Base-by-base conservation (phyloP, 2,329 filamentous ascomycete genomes). In the Pyricularia grisea region DNA sequence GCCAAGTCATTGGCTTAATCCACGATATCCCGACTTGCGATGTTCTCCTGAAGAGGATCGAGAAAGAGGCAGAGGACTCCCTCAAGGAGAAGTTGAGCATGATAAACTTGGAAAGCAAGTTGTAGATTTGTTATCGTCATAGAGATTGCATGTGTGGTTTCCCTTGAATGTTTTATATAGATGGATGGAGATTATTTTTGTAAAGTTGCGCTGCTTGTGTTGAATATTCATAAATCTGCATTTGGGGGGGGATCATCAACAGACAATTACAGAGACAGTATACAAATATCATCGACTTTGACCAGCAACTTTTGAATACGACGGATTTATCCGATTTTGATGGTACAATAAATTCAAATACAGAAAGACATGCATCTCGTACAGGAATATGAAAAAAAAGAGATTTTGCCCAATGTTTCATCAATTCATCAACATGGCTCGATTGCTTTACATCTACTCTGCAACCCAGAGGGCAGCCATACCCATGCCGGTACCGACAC, bases 391-490 rank as follows among this genome's bases (percentile, higher is more conserved):
- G 27, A 11, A 25, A 30, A 30, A 42, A 23, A 25, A 12, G 55
- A n/a, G n/a, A n/a, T n/a, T 20, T 50, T 25, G 25, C n/a, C 27
- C 27, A 30, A 20, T 20, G 30, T 65, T 66, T 50, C 42, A 28
- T 27, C 65, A 66, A 66, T 20, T 17, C 25, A 42, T 25, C 65
- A 66, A 36, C 23, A 27, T 27, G 20, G 36, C 63, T 28, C 25
- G 7, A 23, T 4, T 23, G 14, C 33, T 33, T 12, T 23, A 14
- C 4, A n/a, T 27, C 27, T 92, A 97, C 84, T 97, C 94, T 3
- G 93, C 92, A 73, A 97, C 94, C 93, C 94, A 97, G 70, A 97
- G 90, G 71, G 94, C 93, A 69, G 93, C 94, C 93, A 97, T 97
- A 68, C 94, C 94, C 95, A 98, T 98, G 68, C 93, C 94, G 2